phyloP scores from a whole-genome alignment of 805 yeast genomes.

The Ogataea nitratoaversa region DNA sequence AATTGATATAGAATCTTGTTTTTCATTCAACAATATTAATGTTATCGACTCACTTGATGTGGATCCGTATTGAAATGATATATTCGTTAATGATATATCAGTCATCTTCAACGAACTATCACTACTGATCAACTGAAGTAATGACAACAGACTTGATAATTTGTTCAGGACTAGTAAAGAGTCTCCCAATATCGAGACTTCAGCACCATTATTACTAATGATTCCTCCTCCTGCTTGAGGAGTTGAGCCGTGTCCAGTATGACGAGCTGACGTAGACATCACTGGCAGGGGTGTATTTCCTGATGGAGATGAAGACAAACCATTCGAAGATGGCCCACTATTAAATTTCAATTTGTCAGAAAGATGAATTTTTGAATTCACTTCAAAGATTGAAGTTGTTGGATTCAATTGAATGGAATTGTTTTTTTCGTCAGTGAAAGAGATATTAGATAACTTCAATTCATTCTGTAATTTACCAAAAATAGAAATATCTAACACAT shows the following conservation, averaged over 20 bases:
- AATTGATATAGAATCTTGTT: conserved; percentile 19
- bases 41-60: conserved; percentile 23
- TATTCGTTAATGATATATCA: conserved; percentile 24
- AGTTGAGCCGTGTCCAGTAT: conserved; percentile 1
- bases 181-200: conserved; percentile 20
- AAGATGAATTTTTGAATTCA: conserved; percentile 25
- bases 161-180: conserved; percentile 25
- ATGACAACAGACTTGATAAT: conserved; percentile 25
- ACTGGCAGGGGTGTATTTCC: neutral
- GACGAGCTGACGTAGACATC: neutral
- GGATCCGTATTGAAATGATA: conserved; percentile 31
- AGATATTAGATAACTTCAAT: conserved; percentile 23
- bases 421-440: conserved; percentile 23
- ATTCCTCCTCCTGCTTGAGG: conserved; percentile 1
- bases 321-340: conserved; percentile 1
- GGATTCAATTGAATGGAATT: conserved; percentile 23
- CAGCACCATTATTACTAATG: conserved; percentile 3
- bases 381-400: conserved; percentile 25
- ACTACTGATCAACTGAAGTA: conserved; percentile 27
- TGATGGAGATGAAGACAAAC: neutral
- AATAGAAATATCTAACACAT: conserved; percentile 28
- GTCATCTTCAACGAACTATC: conserved; percentile 25
- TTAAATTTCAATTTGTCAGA: conserved; percentile 19
- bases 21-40: conserved; percentile 19
- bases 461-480: conserved; percentile 30